phyloP scores from a whole-genome alignment of 106 monocot species.

The Apostasia ramifera region DNA sequence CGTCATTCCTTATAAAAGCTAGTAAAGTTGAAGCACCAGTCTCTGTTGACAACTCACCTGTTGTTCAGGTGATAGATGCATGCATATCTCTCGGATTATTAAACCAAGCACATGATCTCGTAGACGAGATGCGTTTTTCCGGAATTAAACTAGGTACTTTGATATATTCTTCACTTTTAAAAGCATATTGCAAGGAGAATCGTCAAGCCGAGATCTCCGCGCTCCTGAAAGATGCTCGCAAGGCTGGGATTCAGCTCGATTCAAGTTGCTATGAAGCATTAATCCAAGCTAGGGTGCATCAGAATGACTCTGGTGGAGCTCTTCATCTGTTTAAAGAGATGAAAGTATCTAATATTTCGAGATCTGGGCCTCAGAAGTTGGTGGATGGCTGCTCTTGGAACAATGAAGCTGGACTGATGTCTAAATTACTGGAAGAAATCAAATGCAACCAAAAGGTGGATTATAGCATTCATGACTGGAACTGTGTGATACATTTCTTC shows the following conservation, averaged over 20 bases:
- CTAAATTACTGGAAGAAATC: slow-evolving; percentile 73
- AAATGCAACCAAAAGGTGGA: slow-evolving; percentile 32
- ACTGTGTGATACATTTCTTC: slow-evolving; percentile 83
- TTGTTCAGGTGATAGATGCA: slow-evolving; percentile 73
- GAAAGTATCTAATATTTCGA: slow-evolving; percentile 49
- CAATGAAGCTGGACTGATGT: slow-evolving; percentile 50
- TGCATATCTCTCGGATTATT: slow-evolving; percentile 65
- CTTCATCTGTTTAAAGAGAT: slow-evolving; percentile 65
- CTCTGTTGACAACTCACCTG: slow-evolving; percentile 63
- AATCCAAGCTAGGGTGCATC: slow-evolving; percentile 41
- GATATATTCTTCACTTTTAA: slow-evolving; percentile 71
- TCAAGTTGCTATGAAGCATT: slow-evolving; percentile 65
- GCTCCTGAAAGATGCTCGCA: slow-evolving; percentile 67
- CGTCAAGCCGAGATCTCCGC: slow-evolving; percentile 41
- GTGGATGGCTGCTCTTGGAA: slow-evolving; percentile 33
- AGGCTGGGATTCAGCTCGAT: slow-evolving; percentile 84
- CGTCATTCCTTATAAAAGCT: slow-evolving; percentile 57
- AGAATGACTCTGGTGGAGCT: slow-evolving; percentile 48
- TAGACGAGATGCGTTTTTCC: slow-evolving; percentile 91
- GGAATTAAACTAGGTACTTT: slow-evolving; percentile 61
- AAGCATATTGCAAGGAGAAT: slow-evolving; percentile 74
- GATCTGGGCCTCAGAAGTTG: slow-evolving; percentile 34
- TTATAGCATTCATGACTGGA: slow-evolving; percentile 86
- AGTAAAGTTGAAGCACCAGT: slow-evolving; percentile 62
- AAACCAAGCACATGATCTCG: slow-evolving; percentile 86